Evolutionary conservation across 163 green algal species (phyloP).

Genomic region (Scenedesmus sp.): DNA sequence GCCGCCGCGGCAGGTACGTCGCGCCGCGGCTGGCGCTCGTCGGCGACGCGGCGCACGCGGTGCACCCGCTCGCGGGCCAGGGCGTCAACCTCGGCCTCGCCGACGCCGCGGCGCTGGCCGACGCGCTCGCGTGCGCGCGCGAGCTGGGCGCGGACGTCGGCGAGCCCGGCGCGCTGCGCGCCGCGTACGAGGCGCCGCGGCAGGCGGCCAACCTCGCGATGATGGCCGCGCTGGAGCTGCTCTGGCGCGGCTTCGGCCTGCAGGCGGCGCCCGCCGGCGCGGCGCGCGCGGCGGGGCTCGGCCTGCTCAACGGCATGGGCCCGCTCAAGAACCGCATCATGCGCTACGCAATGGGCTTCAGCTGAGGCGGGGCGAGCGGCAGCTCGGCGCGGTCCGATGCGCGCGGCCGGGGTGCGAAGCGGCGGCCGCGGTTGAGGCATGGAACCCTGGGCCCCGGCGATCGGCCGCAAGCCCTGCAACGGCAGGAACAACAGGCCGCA

Average conservation of each 20-base stretch:
- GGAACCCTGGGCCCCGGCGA: no score
- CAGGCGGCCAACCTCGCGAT: constrained; percentile 68
- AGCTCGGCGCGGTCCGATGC: no score
- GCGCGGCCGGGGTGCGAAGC: no score
- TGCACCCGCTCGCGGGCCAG: constrained; percentile 87
- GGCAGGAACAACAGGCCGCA: no score
- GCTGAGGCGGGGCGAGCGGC: no score
- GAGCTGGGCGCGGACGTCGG: constrained; percentile 41
- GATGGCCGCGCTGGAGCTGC: constrained; percentile 68
- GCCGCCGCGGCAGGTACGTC: constrained; percentile 62
- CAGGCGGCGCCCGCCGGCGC: constrained; percentile 13
- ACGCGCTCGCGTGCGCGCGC: constrained; percentile 60
- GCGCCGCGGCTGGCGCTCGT: constrained; percentile 78
- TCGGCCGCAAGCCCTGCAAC: no score
- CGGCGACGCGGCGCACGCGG: constrained; percentile 82
- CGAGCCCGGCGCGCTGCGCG: constrained; percentile 49
- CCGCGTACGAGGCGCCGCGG: constrained; percentile 69
- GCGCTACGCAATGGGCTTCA: constrained; percentile 53
- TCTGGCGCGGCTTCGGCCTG: constrained; percentile 54
- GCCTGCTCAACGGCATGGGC: constrained; percentile 39
- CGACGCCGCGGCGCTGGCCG: constrained; percentile 69
- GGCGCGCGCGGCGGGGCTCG: constrained; percentile 27
- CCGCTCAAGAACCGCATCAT: constrained; percentile 53
- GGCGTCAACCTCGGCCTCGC: constrained; percentile 88
- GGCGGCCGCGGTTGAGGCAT: no score